Conservation (phyloP, 2,329 filamentous ascomycete genomes). For the Alternaria brassicicola region DNA sequence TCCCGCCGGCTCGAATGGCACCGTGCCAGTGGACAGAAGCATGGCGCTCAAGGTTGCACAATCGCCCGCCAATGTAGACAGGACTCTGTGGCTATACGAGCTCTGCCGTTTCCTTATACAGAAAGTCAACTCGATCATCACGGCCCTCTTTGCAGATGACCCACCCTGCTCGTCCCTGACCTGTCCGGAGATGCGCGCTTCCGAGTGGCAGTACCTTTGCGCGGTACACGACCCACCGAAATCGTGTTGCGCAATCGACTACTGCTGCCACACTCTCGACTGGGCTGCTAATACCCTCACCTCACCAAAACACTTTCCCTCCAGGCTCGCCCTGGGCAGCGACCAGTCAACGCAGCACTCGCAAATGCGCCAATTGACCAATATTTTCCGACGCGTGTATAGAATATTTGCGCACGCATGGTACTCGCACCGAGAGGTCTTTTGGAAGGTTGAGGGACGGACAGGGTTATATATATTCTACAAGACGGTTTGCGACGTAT, state of each 20-base stretch:
- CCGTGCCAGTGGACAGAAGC: conserved; percentile 74
- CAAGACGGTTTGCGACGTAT: conserved; percentile 94
- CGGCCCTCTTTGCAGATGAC: conserved; percentile 88
- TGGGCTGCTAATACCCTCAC: conserved; percentile 96
- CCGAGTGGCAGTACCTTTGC: conserved; percentile 98
- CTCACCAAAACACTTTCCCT: conserved; percentile 93
- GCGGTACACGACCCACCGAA: conserved; percentile 97
- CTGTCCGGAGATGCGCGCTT: conserved; percentile 97
- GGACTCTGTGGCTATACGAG: conserved; percentile 95
- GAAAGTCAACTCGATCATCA: conserved; percentile 89
- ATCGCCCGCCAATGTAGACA: conserved; percentile 81
- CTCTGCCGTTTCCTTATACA: conserved; percentile 94
- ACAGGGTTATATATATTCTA: conserved; percentile 96
- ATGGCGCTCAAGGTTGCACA: conserved; percentile 78
- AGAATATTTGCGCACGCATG: conserved; percentile 98
- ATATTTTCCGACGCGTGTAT: conserved; percentile 92
- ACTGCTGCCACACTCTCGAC: conserved; percentile 97
- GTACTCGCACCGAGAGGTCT: conserved; percentile 95
- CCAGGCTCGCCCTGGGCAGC: conserved; percentile 69
- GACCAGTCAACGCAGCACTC: conserved; percentile 48
- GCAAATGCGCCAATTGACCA: conserved; percentile 84
- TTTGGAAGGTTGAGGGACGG: conserved; percentile 89
- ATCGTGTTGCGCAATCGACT: conserved; percentile 97
- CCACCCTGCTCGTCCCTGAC: conserved; percentile 88
- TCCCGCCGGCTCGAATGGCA: conserved; percentile 60